Percentiles rank a stretch among this genome's conserved stretches.
Conservation (phyloP, 208 protist species). For the Crithidia mellificae region DNA sequence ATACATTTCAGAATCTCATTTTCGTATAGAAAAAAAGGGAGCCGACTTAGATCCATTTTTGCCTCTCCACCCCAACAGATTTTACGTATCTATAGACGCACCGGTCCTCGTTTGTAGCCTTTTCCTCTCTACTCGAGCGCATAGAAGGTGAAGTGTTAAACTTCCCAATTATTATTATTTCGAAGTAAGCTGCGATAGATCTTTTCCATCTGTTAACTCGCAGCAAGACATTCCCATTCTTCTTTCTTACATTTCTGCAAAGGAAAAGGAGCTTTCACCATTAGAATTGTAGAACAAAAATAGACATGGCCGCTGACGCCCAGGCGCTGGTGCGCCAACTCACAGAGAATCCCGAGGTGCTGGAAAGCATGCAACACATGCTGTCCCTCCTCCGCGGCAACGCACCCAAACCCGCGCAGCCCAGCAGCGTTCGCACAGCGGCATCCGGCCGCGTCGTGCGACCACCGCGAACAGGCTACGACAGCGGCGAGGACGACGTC, state of each 20-base stretch:
- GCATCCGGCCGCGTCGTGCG: background rate
- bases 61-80: too few species aligned
- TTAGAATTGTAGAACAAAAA: background rate
- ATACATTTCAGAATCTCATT: too few species aligned
- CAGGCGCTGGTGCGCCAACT: constrained; percentile 71
- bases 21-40: too few species aligned
- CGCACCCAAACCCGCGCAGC: background rate
- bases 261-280: background rate
- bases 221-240: too few species aligned
- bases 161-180: too few species aligned
- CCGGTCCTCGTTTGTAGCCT: too few species aligned
- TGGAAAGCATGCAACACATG: constrained; percentile 64
- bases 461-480: constrained; percentile 22
- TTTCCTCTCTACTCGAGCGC: too few species aligned
- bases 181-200: too few species aligned
- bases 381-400: constrained; percentile 45
- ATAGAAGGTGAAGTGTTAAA: too few species aligned
- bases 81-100: too few species aligned
- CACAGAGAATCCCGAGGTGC: constrained; percentile 59
- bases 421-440: background rate
- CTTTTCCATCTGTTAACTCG: too few species aligned
- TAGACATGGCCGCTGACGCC: constrained; percentile 52
- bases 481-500: background rate
- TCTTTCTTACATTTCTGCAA: background rate
- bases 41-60: too few species aligned